phyloP scores from a whole-genome alignment of 78 protist species.

The Parvularia atlantis region DNA sequence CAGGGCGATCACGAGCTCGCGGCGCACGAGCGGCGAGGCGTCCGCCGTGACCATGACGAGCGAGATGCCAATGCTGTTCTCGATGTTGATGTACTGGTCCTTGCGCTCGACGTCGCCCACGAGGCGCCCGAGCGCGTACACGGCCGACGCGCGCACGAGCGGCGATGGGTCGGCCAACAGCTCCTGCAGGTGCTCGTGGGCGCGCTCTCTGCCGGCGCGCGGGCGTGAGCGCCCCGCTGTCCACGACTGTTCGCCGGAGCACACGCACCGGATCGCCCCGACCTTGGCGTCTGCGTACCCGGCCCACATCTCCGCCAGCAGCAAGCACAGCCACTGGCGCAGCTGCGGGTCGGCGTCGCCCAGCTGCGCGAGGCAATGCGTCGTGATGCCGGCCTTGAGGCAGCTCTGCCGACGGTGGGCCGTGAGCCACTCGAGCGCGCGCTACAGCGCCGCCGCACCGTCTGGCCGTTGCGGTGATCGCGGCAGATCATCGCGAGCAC shows the following conservation, averaged over 20 bases:
- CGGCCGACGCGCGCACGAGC: slow-evolving; percentile 27
- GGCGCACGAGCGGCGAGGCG: slow-evolving; percentile 1
- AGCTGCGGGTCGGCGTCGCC: slow-evolving; percentile 1
- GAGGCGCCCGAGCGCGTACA: slow-evolving; percentile 12
- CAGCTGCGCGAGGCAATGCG: slow-evolving; percentile 5
- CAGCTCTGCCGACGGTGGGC: not conserved
- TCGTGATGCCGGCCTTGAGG: not conserved
- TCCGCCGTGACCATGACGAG: not conserved
- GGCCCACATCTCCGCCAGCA: slow-evolving; percentile 12
- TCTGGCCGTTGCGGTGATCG: not conserved
- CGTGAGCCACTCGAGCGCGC: not conserved
- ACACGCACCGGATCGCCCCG: no score
- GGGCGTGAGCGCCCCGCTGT: no score
- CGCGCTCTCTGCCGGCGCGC: no score
- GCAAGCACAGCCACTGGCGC: slow-evolving; percentile 22
- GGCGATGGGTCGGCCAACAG: no score
- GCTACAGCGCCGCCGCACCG: not conserved
- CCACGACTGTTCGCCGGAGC: no score
- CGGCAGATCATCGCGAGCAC: not conserved
- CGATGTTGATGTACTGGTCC: not conserved
- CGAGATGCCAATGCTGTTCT: not conserved
- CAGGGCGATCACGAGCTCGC: slow-evolving; percentile 1
- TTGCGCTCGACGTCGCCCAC: not conserved
- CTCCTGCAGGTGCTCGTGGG: not conserved
- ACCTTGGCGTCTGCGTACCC: no score